Evolutionary conservation across 108 stramenopile genomes (phyloP).

Genomic region (Chaetoceros tenuissimus): DNA sequence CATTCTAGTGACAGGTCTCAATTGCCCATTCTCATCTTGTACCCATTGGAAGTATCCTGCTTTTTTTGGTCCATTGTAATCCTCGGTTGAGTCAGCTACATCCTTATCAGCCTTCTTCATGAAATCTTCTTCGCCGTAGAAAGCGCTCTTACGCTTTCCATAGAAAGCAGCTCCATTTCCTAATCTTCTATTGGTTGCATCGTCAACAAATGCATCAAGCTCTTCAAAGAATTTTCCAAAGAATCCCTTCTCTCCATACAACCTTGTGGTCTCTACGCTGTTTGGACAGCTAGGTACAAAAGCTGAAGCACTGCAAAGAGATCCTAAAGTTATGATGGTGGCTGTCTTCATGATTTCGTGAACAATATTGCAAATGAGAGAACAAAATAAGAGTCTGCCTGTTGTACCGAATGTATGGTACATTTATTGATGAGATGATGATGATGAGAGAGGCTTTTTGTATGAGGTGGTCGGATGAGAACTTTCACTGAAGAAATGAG

Average conservation of each 20-base stretch:
- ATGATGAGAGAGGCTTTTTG: too few relatives aligned
- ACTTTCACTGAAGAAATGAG: too few relatives aligned
- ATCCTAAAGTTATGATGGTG: too few relatives aligned
- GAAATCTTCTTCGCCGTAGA: conserved; percentile 37
- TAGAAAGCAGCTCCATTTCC: conserved; percentile 76
- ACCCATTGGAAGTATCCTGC: conserved; percentile 82
- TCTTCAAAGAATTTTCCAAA: conserved; percentile 69
- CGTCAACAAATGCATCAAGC: conserved; percentile 84
- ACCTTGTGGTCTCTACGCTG: too few relatives aligned
- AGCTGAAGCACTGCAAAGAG: too few relatives aligned
- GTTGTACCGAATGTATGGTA: too few relatives aligned
- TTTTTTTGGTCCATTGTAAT: conserved; percentile 66
- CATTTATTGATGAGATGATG: too few relatives aligned
- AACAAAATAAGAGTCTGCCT: too few relatives aligned
- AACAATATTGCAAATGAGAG: too few relatives aligned
- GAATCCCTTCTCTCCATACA: conserved; percentile 22
- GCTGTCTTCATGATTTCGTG: too few relatives aligned
- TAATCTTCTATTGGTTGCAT: conserved; percentile 70
- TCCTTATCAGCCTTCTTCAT: conserved; percentile 49
- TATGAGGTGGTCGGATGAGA: too few relatives aligned
- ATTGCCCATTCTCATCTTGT: conserved; percentile 45
- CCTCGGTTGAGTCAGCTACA: conserved; percentile 46
- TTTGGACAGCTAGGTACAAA: too few relatives aligned
- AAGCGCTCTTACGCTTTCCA: conserved; percentile 69
- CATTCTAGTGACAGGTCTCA: conserved; percentile 66